These are phyloP conservation scores for Wickerhamomyces pijperi DNA, from an alignment of 805 yeast genomes.

Conservation along the genomic window DNA sequence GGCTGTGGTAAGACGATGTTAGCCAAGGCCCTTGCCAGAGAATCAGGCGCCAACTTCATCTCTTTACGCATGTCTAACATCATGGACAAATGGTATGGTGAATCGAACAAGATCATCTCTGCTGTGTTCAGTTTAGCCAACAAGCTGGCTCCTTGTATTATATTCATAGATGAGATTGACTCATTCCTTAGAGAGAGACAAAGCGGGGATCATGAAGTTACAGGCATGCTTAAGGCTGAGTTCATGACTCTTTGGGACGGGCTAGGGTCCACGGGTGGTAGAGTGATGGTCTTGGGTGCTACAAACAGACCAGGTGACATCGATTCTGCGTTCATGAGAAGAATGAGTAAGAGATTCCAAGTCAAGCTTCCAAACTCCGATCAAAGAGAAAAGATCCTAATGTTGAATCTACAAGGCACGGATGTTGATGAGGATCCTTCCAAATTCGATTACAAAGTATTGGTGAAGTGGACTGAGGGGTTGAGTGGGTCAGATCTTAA, in stretches of 20 bases:
- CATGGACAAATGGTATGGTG: conserved; percentile 98
- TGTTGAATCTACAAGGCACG: conserved; percentile 58
- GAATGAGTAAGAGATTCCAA: conserved; percentile 85
- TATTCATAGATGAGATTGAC: conserved; percentile 93
- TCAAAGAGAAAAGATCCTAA: conserved; percentile 62
- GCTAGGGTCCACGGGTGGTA: conserved; percentile 50
- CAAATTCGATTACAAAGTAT: conserved; percentile 42
- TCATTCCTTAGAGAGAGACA: conserved; percentile 83
- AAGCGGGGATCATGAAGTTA: conserved; percentile 85
- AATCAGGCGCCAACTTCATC: conserved; percentile 83
- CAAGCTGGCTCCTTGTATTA: conserved; percentile 87
- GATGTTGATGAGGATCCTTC: conserved; percentile 33
- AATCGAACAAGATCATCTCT: conserved; percentile 84
- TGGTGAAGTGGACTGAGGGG: conserved; percentile 60
- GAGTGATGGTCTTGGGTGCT: conserved; percentile 85
- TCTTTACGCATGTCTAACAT: conserved; percentile 87
- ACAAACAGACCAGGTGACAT: conserved; percentile 89
- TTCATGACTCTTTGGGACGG: conserved; percentile 99
- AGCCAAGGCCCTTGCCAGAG: conserved; percentile 89
- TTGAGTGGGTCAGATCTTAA: conserved; percentile 85
- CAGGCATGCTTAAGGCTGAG: conserved; percentile 89
- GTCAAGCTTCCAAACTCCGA: conserved; percentile 57
- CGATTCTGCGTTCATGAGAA: conserved; percentile 82
- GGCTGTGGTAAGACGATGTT: conserved; percentile 98
- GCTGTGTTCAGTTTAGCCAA: conserved; percentile 85